phyloP scores from a whole-genome alignment of 2,329 filamentous ascomycete species.

The Plectosphaerella plurivora region DNA sequence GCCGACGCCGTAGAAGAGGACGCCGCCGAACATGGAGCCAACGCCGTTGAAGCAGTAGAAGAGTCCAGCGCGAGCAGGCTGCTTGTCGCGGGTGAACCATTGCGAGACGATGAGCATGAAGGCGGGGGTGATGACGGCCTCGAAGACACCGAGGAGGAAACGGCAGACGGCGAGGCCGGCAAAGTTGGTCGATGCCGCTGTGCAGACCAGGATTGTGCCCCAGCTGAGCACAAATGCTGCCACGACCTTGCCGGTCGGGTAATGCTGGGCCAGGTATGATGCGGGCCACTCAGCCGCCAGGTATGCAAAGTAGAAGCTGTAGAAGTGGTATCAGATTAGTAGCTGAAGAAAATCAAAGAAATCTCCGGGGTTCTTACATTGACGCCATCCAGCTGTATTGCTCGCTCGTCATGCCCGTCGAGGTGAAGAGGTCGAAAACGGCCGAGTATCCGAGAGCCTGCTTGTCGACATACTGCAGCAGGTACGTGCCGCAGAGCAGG shows the following conservation, averaged over 20 bases:
- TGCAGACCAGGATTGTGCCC: constrained; percentile 63
- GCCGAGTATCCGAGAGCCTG: constrained; percentile 6
- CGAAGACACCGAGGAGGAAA: constrained; percentile 63
- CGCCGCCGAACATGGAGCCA: constrained; percentile 10
- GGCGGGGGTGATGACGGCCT: constrained; percentile 68
- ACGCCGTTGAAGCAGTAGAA: constrained; percentile 13
- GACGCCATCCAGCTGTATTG: constrained; percentile 25
- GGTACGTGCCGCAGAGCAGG: constrained; percentile 38
- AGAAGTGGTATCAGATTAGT: too few species aligned
- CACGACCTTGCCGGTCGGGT: constrained; percentile 12
- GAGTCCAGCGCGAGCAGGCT: constrained; percentile 10
- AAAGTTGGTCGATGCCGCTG: constrained; percentile 60
- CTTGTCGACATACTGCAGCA: constrained; percentile 10
- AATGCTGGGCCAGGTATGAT: constrained; percentile 8
- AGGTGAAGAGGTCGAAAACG: constrained; percentile 18
- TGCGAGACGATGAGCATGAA: constrained; percentile 32
- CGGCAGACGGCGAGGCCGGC: constrained; percentile 61
- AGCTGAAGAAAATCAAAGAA: too few species aligned
- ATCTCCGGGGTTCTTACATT: background rate
- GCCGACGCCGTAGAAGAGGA: constrained; percentile 14
- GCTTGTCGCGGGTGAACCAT: constrained; percentile 21
- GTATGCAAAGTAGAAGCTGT: constrained; percentile 15
- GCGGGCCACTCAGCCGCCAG: constrained; percentile 20
- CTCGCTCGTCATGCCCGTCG: constrained; percentile 23
- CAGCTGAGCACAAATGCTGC: constrained; percentile 54